Percentiles rank a stretch among this genome's conserved stretches.
Evolutionary conservation across 306 rosid genomes (phyloP).

Genomic region (Pueraria montana): DNA sequence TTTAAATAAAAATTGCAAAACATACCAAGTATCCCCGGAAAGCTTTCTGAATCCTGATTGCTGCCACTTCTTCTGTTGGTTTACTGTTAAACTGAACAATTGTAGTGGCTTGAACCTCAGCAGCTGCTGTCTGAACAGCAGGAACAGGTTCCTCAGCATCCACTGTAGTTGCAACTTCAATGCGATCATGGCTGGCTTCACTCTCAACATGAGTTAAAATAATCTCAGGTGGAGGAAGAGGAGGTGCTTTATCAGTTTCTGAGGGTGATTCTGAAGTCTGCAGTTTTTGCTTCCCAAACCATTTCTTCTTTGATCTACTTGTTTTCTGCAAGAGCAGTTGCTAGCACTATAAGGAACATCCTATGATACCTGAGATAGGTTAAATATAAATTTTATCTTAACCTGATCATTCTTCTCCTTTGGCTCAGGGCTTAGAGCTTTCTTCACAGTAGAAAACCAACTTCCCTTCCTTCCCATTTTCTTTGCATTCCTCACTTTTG

Average conservation of each 20-base stretch:
- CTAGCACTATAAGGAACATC: constrained; percentile 43
- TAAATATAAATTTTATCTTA: constrained; percentile 32
- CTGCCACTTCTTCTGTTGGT: constrained; percentile 74
- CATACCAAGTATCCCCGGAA: constrained; percentile 92
- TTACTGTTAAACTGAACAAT: constrained; percentile 58
- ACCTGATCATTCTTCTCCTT: constrained; percentile 85
- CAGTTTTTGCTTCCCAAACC: constrained; percentile 88
- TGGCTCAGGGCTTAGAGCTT: constrained; percentile 93
- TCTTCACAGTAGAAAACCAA: constrained; percentile 95
- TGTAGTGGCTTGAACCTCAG: constrained; percentile 50
- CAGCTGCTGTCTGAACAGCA: constrained; percentile 50
- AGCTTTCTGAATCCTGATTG: constrained; percentile 86
- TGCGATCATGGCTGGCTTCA: constrained; percentile 58
- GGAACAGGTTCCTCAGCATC: constrained; percentile 53
- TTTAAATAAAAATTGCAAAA: constrained; percentile 14
- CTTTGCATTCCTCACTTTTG: constrained; percentile 69
- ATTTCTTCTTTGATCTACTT: constrained; percentile 85
- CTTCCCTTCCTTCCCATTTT: constrained; percentile 92
- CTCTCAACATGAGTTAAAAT: constrained; percentile 56
- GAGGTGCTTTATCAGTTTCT: constrained; percentile 63
- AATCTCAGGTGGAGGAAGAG: constrained; percentile 67
- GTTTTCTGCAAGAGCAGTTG: constrained; percentile 59
- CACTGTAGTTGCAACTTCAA: constrained; percentile 49
- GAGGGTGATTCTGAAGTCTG: constrained; percentile 53
- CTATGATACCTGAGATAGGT: not conserved